Base-by-base conservation (phyloP, 805 yeast species). In the Jamesozyma spencerorum region DNA sequence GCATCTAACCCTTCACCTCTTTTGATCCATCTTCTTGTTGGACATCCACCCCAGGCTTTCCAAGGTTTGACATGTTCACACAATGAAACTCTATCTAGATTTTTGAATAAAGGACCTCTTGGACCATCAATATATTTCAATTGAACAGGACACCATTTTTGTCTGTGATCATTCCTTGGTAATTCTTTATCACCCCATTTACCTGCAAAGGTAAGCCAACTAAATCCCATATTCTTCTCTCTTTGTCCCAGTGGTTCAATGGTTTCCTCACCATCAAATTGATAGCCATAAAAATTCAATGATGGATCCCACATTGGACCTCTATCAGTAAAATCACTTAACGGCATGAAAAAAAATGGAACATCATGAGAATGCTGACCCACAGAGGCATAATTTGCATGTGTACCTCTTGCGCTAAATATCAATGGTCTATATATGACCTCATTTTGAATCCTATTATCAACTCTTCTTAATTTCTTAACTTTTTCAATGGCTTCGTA, bases 301-400 rank as follows among this genome's bases (percentile, higher is more conserved):
- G 86, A 66, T 0, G 97, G 97, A 58, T 90, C 94, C 98, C 98
- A 90, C 53, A 90, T 66, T 2, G 94, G 83, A 1, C 98, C 98
- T 34, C 95, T 69, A 60, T 90, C 98, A 1, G 98, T 86, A 63
- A 85, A 90, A 65, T 90, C 98, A 39, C 85, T 77, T 39, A 90
- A 66, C 41, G 94, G 88, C 39, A 85, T 81, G 64, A 85, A 88
- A 39, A 60, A 62, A 37, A 62, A 62, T 1, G 98, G 98, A 36
- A 88, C 71, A 60, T 90, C 98, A 58, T 88, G 97, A 0, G 95
- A 79, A 58, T 90, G 95, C 55, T 88, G 95, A 0, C 98, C 98
- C 0, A 83, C 88, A n/a, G 92, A 75, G 1, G 92, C 94, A 58
- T 90, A 90, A 61, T 92, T 90, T 15, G 97, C 97, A 64, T 90